Evolutionary conservation across 2,329 filamentous ascomycete species (phyloP).

Genomic region (Hypomyces rosellus): DNA sequence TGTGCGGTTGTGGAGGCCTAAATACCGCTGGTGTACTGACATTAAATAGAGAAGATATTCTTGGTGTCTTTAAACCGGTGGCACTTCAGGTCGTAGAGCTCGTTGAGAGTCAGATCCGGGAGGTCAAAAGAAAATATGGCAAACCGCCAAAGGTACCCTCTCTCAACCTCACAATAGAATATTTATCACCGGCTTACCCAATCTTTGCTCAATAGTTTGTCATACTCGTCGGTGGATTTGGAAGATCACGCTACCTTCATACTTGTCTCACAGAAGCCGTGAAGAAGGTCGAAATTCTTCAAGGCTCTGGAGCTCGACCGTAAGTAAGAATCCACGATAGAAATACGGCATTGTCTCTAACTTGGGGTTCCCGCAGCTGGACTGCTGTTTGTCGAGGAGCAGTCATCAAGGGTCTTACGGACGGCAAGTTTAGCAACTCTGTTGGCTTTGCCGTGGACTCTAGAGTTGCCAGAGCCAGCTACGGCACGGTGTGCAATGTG

Average conservation of each 20-base stretch:
- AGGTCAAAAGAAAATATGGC: conserved; percentile 12
- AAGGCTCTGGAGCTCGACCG: conserved; percentile 25
- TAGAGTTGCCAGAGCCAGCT: conserved; percentile 24
- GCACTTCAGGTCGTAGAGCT: conserved; percentile 16
- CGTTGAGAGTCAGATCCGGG: conserved; percentile 18
- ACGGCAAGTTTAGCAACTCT: not conserved
- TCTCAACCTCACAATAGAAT: not conserved
- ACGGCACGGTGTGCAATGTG: conserved; percentile 6
- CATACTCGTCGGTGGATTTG: conserved; percentile 35
- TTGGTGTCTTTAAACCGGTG: conserved; percentile 18
- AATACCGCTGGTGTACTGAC: not conserved
- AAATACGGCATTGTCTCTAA: not conserved
- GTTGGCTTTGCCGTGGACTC: conserved; percentile 13
- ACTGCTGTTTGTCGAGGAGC: conserved; percentile 30
- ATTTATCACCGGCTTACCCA: not conserved
- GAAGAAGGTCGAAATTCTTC: conserved; percentile 20
- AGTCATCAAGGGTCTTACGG: conserved; percentile 19
- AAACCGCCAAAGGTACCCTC: conserved; percentile 21
- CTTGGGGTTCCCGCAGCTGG: conserved; percentile 20
- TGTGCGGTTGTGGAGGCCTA: not conserved
- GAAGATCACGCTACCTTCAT: conserved; percentile 25
- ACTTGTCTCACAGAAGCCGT: conserved; percentile 10
- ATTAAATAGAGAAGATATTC: conserved; percentile 17
- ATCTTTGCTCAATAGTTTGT: conserved; percentile 23
- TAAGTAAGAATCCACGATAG: conserved; percentile 18